Conservation (phyloP, 805 yeast genomes). For the Kregervanrija fluxuum region DNA sequence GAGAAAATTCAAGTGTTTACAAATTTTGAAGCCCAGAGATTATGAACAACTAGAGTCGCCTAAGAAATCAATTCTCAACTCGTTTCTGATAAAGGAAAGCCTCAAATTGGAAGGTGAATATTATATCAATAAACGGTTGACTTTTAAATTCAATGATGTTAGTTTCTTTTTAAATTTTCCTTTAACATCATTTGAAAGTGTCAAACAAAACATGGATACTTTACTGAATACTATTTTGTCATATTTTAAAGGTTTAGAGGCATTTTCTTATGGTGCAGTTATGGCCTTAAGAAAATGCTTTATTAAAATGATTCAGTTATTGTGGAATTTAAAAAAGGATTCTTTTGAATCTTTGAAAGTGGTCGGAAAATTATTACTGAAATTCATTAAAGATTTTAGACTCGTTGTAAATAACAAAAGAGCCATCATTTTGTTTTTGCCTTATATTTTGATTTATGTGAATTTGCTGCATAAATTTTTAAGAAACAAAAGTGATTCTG, state of each 20-base stretch:
- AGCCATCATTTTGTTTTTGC: conserved; percentile 12
- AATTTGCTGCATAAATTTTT: conserved; percentile 13
- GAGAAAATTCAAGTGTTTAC: no score
- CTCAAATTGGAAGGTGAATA: conserved; percentile 14
- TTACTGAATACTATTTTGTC: conserved; percentile 6
- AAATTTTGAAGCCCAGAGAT: no score
- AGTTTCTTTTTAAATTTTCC: conserved; percentile 4
- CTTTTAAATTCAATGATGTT: conserved; percentile 12
- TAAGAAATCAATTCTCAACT: conserved; percentile 11
- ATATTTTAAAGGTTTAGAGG: conserved; percentile 2
- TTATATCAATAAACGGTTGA: conserved; percentile 8
- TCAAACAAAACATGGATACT: neutral
- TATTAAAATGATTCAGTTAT: conserved; percentile 19
- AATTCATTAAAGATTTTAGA: conserved; percentile 6
- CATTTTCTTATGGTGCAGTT: conserved; percentile 2
- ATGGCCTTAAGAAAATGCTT: conserved; percentile 17
- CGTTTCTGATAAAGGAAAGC: conserved; percentile 12
- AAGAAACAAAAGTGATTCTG: conserved; percentile 3
- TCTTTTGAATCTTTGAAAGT: conserved; percentile 7
- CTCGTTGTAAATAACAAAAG: conserved; percentile 7
- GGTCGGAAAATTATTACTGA: conserved; percentile 13
- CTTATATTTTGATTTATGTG: conserved; percentile 18
- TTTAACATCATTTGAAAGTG: conserved; percentile 2
- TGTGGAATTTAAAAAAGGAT: conserved; percentile 16
- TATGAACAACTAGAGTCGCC: no score